phyloP scores from a whole-genome alignment of 139 green algal species.

The Chlamydomonas schloesseri region DNA sequence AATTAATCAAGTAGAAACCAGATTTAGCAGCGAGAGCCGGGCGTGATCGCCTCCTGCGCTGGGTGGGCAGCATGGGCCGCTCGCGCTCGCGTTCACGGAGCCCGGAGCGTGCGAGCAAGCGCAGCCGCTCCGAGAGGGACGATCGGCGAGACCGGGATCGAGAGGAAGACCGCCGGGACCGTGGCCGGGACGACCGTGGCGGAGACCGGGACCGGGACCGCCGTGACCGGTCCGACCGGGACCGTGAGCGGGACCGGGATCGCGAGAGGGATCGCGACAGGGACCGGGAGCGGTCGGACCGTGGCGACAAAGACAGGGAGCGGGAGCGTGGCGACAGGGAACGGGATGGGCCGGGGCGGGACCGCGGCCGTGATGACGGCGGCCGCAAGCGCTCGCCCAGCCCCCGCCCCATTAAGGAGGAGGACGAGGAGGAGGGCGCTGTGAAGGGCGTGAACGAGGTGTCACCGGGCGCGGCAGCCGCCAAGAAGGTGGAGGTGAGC shows the following conservation, averaged over 20 bases:
- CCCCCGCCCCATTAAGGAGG: conserved; percentile 30
- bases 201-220: conserved; percentile 21
- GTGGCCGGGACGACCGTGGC: conserved; percentile 21
- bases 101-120: conserved; percentile 20
- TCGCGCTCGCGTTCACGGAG: conserved; percentile 28
- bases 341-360: conserved; percentile 28
- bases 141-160: not conserved
- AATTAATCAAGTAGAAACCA: no score
- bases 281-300: conserved; percentile 27
- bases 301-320: conserved; percentile 2
- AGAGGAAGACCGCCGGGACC: conserved; percentile 15
- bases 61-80: not conserved
- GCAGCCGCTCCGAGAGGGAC: conserved; percentile 12
- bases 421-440: conserved; percentile 20
- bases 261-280: not conserved
- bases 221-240: not conserved
- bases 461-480: not conserved
- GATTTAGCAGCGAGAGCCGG: no score
- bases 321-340: conserved; percentile 35
- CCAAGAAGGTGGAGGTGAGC: conserved; percentile 40
- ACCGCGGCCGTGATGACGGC: conserved; percentile 18
- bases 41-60: no score
- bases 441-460: not conserved
- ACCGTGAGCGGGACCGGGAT: conserved; percentile 18
- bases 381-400: conserved; percentile 8